Conservation (phyloP, 768 basidiomycete species). For the Boletus patriciae region DNA sequence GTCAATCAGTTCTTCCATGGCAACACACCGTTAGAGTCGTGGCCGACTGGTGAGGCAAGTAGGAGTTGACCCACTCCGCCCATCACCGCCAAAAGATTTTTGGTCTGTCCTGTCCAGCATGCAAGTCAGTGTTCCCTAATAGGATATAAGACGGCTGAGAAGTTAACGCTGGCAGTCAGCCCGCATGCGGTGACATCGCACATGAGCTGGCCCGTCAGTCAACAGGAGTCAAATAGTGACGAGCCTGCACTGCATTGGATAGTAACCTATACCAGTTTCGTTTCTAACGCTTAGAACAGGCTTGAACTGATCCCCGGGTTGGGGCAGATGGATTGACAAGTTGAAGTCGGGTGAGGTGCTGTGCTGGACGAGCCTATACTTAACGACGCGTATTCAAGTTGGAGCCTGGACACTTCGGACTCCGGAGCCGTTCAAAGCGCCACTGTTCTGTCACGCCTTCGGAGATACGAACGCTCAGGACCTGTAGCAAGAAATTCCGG, state of each 20-base stretch:
- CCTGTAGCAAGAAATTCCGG: conserved; percentile 39
- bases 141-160: background rate
- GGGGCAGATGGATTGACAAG: background rate
- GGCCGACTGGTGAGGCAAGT: no score
- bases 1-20: no score
- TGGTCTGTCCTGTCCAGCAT: no score
- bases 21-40: no score
- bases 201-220: background rate
- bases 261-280: no score
- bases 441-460: no score
- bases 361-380: background rate
- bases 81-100: background rate
- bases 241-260: background rate
- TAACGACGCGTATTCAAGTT: no score
- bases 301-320: background rate
- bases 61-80: background rate
- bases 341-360: background rate
- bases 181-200: background rate
- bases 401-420: no score
- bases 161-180: background rate
- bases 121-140: background rate
- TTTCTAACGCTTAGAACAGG: background rate
- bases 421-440: no score
- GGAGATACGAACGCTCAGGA: conserved; percentile 37
- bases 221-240: background rate